Evolutionary conservation across 345 rosid species (phyloP).

Genomic region (Passiflora organensis): DNA sequence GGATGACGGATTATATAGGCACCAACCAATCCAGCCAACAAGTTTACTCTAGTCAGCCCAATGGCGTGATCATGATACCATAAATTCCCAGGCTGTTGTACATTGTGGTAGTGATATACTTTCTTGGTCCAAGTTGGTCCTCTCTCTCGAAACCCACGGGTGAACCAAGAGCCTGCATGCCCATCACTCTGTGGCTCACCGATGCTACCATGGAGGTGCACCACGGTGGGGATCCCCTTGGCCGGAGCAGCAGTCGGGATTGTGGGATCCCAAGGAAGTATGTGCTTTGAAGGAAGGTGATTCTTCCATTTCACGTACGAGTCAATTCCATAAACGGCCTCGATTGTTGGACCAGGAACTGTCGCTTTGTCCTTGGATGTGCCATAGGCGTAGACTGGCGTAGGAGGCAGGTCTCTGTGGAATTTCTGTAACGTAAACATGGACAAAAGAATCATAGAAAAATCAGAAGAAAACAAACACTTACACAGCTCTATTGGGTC

Average conservation of each 20-base stretch:
- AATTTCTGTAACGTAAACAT: slow-evolving; percentile 46
- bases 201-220: slow-evolving; percentile 87
- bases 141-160: slow-evolving; percentile 45
- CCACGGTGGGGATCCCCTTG: slow-evolving; percentile 79
- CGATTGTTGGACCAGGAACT: slow-evolving; percentile 91
- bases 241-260: slow-evolving; percentile 58
- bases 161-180: slow-evolving; percentile 73
- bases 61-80: slow-evolving; percentile 97
- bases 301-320: slow-evolving; percentile 72
- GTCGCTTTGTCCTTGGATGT: slow-evolving; percentile 47
- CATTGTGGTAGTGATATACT: slow-evolving; percentile 50
- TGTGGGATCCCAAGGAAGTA: slow-evolving; percentile 90
- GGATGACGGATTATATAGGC: slow-evolving; percentile 64
- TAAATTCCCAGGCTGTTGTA: slow-evolving; percentile 78
- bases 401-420: slow-evolving; percentile 77
- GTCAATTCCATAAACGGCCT: slow-evolving; percentile 59
- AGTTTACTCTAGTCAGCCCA: slow-evolving; percentile 85
- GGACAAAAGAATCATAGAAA: not conserved
- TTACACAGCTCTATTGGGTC: no score
- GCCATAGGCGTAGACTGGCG: slow-evolving; percentile 84
- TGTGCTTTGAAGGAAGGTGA: slow-evolving; percentile 75
- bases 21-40: slow-evolving; percentile 79
- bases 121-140: slow-evolving; percentile 65
- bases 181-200: slow-evolving; percentile 80
- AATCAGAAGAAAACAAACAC: not conserved